These are phyloP conservation scores for Aspergillus novoparasiticus DNA, from an alignment of 2,329 filamentous ascomycete species.

Conservation along the genomic window DNA sequence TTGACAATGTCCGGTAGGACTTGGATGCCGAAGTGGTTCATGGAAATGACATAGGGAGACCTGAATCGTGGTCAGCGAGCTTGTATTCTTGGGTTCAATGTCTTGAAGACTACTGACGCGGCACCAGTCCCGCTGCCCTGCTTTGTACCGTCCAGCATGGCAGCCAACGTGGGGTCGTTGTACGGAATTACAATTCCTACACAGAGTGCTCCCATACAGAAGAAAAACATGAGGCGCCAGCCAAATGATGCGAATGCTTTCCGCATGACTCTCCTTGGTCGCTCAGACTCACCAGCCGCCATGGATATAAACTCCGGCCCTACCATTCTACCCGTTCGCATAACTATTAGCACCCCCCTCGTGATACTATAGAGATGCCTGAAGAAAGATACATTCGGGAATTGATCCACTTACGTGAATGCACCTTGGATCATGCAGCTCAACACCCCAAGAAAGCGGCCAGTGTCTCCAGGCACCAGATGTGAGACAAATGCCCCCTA, in stretches of 20 bases:
- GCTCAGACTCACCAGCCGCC: constrained; percentile 67
- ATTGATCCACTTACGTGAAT: constrained; percentile 49
- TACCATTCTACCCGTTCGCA: constrained; percentile 46
- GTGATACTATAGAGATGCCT: no score
- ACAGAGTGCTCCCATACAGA: constrained; percentile 68
- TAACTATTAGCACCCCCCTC: not conserved
- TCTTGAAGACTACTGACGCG: constrained; percentile 36
- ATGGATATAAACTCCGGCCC: constrained; percentile 65
- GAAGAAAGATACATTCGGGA: not conserved
- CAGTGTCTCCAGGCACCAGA: constrained; percentile 62
- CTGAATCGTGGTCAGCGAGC: constrained; percentile 8
- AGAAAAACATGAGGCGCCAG: constrained; percentile 74
- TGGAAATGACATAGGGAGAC: constrained; percentile 67
- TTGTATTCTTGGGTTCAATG: not conserved
- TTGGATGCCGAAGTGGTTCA: constrained; percentile 62
- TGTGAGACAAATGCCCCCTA: constrained; percentile 64
- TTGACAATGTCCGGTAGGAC: constrained; percentile 70
- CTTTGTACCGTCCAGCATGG: constrained; percentile 49
- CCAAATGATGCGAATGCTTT: constrained; percentile 74
- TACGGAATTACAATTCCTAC: constrained; percentile 71
- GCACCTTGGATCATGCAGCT: constrained; percentile 72
- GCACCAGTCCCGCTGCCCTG: constrained; percentile 58
- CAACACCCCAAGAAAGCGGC: constrained; percentile 54
- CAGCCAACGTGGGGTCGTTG: constrained; percentile 60
- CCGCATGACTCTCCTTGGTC: constrained; percentile 68